Evolutionary conservation across 257 asterid species (phyloP), one percentile per base, ranked within the genome.

Genomic region (Salvia rosmarinus): DNA sequence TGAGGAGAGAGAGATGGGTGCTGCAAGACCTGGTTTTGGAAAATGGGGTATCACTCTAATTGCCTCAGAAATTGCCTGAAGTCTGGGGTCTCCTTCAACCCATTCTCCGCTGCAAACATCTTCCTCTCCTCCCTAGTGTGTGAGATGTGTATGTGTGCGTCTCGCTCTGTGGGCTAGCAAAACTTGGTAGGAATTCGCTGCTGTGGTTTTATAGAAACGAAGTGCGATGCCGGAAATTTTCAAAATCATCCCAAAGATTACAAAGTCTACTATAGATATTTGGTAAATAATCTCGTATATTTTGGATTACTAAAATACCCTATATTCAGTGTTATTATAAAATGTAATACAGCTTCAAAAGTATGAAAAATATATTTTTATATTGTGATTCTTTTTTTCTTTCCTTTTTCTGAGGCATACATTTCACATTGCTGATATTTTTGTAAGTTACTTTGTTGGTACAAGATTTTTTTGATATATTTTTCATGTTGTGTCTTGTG

Each of bases 71-170:
- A 90, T 90, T 49, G 84, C 87, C 57, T 79, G 50, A 68, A 88
- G 87, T 55, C 96, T 87, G 6, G 92, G 86, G 75, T 90, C 97
- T 34, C 97, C 74, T 77, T 83, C 73, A 90, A 69, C 55, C 97
- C 97, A 83, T 90, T 87, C 78, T 90, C 96, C 54, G 89, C 85
- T 46, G 97, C 96, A 82, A 85, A 88, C 97, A 90, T 68, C 11
- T 51, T 28, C 32, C 65, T 42, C 52, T 37, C 28, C n/a, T n/a
- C 17, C 9, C 19, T n/a, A 6, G 12, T 43, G 19, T 30, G 61
- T 34, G 42, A 7, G n/a, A 21, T 46, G 40, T 46, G 52, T 56
- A 16, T 70, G 9, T 70, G 28, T 55, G 34, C 47, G 69, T 25
- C 32, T 23, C 17, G 5, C n/a, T 5, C 23, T 16, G n/a, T n/a